These are phyloP conservation scores for Pseudocercospora macadamiae DNA, from an alignment of 2,329 filamentous ascomycete genomes.

Conservation along the genomic window DNA sequence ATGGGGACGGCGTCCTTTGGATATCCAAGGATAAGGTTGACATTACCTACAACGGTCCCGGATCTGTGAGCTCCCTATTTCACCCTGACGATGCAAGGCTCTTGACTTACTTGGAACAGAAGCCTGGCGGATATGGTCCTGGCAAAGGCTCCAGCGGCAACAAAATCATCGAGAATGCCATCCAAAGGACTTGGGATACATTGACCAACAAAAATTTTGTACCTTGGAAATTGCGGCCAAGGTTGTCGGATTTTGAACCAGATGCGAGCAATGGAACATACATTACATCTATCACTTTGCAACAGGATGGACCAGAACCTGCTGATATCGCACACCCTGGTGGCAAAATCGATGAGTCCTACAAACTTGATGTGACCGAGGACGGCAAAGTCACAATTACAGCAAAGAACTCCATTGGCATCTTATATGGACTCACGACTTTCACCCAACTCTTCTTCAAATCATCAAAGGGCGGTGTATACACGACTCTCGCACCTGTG, in stretches of 20 bases:
- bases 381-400: slow-evolving; percentile 64
- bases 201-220: slow-evolving; percentile 72
- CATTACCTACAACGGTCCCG: slow-evolving; percentile 38
- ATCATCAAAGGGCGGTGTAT: slow-evolving; percentile 63
- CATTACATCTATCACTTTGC: slow-evolving; percentile 65
- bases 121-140: slow-evolving; percentile 1
- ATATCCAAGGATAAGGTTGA: slow-evolving; percentile 41
- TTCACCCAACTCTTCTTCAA: slow-evolving; percentile 80
- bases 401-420: slow-evolving; percentile 68
- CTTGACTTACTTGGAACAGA: slow-evolving; percentile 20
- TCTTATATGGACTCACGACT: slow-evolving; percentile 73
- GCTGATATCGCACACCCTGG: slow-evolving; percentile 61
- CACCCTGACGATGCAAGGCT: slow-evolving; percentile 12
- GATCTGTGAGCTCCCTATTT: slow-evolving; percentile 26
- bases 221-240: slow-evolving; percentile 75
- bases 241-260: slow-evolving; percentile 69
- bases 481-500: slow-evolving; percentile 73
- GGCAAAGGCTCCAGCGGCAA: neutral
- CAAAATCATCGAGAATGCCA: slow-evolving; percentile 51
- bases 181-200: slow-evolving; percentile 60
- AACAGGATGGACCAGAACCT: slow-evolving; percentile 60
- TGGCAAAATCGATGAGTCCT: slow-evolving; percentile 73
- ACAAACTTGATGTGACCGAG: slow-evolving; percentile 64
- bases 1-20: slow-evolving; percentile 46
- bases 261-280: slow-evolving; percentile 43